Evolutionary conservation across 352 stramenopile species (phyloP).

Genomic region (Globisporangium spiculum): DNA sequence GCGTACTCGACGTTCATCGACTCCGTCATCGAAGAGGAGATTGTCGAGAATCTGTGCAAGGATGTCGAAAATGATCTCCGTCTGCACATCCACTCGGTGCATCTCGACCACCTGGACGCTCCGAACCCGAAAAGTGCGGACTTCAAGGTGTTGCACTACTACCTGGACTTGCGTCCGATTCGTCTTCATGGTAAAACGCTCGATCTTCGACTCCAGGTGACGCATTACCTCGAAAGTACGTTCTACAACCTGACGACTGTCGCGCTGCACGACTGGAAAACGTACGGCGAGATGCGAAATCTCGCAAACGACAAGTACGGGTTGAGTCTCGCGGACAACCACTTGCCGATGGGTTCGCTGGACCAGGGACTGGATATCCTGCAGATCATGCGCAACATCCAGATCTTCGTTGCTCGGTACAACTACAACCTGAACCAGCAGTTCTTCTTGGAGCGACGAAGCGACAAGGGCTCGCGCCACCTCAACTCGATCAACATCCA

Average conservation of each 20-base stretch:
- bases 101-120: constrained; percentile 84
- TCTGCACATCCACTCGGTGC: constrained; percentile 85
- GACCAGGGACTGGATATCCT: constrained; percentile 93
- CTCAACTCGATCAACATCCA: constrained; percentile 94
- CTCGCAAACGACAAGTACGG: constrained; percentile 93
- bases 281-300: constrained; percentile 92
- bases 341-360: constrained; percentile 91
- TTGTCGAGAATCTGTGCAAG: constrained; percentile 89
- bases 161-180: constrained; percentile 85
- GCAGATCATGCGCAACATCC: constrained; percentile 95
- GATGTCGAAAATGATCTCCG: constrained; percentile 94
- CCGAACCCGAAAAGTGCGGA: constrained; percentile 81
- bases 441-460: constrained; percentile 91
- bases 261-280: constrained; percentile 94
- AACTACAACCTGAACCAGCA: constrained; percentile 97
- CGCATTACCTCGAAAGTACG: constrained; percentile 91
- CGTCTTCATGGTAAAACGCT: constrained; percentile 87
- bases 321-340: constrained; percentile 88
- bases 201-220: constrained; percentile 83
- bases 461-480: constrained; percentile 90
- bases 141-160: constrained; percentile 84
- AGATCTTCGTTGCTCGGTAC: constrained; percentile 89
- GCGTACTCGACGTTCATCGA: constrained; percentile 81
- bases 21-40: constrained; percentile 80
- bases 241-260: constrained; percentile 96